Evolutionary conservation across 2,329 filamentous ascomycete genomes (phyloP).

Genomic region (Metarhizium humberi): DNA sequence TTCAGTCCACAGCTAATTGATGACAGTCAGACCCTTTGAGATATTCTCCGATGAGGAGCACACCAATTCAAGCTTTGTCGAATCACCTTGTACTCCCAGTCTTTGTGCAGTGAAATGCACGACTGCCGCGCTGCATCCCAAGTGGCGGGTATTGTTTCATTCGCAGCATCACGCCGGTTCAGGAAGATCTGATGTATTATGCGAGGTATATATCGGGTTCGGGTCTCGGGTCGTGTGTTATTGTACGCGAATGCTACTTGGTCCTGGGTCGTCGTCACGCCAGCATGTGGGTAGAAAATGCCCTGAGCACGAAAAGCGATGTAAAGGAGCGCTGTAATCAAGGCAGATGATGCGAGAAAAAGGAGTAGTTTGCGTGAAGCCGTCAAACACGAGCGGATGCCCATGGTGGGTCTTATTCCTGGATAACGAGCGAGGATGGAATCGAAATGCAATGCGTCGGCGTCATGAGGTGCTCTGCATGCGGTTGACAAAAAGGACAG

Average conservation of each 20-base stretch:
- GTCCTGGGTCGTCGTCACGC: neutral
- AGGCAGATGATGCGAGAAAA: neutral
- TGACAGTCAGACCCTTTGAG: neutral
- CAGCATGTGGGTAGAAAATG: neutral
- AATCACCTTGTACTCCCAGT: neutral
- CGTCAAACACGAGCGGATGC: neutral
- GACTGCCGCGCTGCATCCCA: neutral
- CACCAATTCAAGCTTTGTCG: neutral
- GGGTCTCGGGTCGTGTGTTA: neutral
- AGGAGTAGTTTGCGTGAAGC: neutral
- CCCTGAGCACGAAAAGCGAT: neutral
- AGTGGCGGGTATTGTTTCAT: neutral
- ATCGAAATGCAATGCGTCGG: too few species aligned
- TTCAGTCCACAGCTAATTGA: conserved; percentile 57
- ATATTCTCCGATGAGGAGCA: neutral
- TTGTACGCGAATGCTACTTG: neutral
- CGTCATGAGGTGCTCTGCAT: too few species aligned
- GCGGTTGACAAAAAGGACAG: too few species aligned
- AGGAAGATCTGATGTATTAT: neutral
- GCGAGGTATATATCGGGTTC: neutral
- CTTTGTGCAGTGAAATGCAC: neutral
- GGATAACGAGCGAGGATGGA: neutral
- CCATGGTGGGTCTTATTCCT: neutral
- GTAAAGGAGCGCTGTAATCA: neutral
- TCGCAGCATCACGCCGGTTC: neutral